phyloP scores from a whole-genome alignment of 163 green algal genomes.

The Chlamydomonas reinhardtii region DNA sequence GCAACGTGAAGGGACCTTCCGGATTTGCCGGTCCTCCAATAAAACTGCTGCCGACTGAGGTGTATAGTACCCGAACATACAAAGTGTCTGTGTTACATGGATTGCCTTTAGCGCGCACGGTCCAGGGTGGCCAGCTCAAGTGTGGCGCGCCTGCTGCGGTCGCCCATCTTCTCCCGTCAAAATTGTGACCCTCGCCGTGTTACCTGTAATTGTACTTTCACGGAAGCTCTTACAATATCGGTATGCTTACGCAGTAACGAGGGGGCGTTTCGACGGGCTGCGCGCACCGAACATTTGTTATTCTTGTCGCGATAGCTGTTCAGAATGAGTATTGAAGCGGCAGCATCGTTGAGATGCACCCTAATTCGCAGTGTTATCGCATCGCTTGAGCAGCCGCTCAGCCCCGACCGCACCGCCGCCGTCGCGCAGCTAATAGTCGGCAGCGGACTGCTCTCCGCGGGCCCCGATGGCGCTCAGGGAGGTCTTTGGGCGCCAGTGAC shows the following conservation, averaged over 20 bases:
- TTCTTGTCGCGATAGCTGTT: background rate
- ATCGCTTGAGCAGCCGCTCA: conserved; percentile 16
- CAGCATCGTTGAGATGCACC: background rate
- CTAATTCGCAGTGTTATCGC: conserved; percentile 3
- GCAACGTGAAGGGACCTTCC: too few species aligned
- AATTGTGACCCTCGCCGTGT: too few species aligned
- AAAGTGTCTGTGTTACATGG: too few species aligned
- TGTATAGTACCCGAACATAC: too few species aligned
- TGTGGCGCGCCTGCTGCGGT: too few species aligned
- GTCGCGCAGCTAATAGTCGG: conserved; percentile 17
- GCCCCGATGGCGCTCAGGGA: conserved; percentile 19
- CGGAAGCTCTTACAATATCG: background rate
- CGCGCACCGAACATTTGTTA: background rate
- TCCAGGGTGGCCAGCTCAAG: too few species aligned
- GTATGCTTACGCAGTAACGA: too few species aligned
- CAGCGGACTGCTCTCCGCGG: conserved; percentile 24
- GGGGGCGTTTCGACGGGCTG: background rate
- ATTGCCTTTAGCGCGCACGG: too few species aligned
- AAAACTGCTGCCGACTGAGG: too few species aligned
- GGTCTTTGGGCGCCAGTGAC: conserved; percentile 29
- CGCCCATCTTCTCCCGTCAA: too few species aligned
- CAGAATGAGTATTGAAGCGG: background rate
- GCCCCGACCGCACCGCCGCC: background rate
- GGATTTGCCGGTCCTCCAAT: too few species aligned
- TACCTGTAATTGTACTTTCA: background rate